Base-by-base conservation (phyloP, 495 filamentous ascomycete genomes). In the Xylaria cubensis region DNA sequence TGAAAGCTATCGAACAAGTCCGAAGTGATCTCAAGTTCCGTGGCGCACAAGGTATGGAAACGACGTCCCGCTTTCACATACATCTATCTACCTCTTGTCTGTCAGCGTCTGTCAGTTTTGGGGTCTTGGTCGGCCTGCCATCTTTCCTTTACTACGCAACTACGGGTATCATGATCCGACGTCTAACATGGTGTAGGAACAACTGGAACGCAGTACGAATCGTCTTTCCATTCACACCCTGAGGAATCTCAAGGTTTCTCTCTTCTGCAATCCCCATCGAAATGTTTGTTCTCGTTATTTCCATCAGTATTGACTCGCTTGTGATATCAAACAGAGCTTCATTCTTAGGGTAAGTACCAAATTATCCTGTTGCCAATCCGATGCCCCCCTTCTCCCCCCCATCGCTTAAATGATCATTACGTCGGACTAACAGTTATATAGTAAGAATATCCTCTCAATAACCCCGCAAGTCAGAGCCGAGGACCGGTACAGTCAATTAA, bases 11-110 rank as follows among this genome's bases (percentile, higher is more conserved):
- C 44, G 92, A 95, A 80, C 85, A 88, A 44, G 93, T 90, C 8
- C 89, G 91, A 62, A 84, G 89, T 29, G 90, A 91, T 62, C 88
- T 99, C 55, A 87, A 89, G 64, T 97, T 97, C 85, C 91, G 96
- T 61, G 94, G 94, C 79, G 91, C 87, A 63, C 90, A 95, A 83
- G 93, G 93, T 69, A 94, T 92, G 92, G 69, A 92, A 90, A 36
- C 89, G 92, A 77, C 26, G 7, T 21, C 17, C 29, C 63, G 34
- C 19, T 19, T 55, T 59, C 26, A 69, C 41, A 34, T 69, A 59
- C 34, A n/a, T n/a, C n/a, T n/a, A 67, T 26, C 72, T 24, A 56
- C 42, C 50, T 72, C 39, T 68, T 62, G 15, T 17, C 26, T 32
- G 19, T 32, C 61, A 21, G 10, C 21, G n/a, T n/a, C n/a, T n/a